Evolutionary conservation across 2,329 filamentous ascomycete species (phyloP), one percentile per base, ranked within the genome.

Genomic region (Dothiorella sarmentorum): DNA sequence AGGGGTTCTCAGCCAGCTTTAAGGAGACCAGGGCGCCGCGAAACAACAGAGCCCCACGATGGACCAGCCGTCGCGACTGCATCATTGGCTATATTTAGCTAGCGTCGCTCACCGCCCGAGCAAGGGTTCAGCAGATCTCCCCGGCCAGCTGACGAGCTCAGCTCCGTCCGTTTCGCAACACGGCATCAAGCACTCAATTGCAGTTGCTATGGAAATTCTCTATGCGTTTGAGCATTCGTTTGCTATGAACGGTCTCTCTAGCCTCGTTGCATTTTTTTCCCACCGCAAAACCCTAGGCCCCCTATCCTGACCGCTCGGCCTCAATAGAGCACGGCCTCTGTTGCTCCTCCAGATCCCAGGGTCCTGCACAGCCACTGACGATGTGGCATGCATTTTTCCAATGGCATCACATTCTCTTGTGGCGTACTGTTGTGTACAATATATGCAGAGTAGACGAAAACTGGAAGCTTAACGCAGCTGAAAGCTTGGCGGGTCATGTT

Each of bases 41-140:
- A 49, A 58, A 58, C 56, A 47, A 40, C 43, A 38, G 55, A 58
- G 57, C 37, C 47, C 57, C 57, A 59, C 49, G 57, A 59, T 58
- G 45, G 37, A 58, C 35, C 43, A 58, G 52, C 37, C 40, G 31
- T 22, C 35, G 56, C 56, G 24, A 44, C 52, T 56, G 52, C 52
- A 56, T 56, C 52, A 56, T 56, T 35, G 56, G 31, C 45, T 51
- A 58, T 51, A 52, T 15, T 58, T 52, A 58, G 56, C 45, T 52
- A 51, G 56, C 56, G 56, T 27, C 37, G 27, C 56, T 58, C 56
- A 58, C 56, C 56, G 56, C 56, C 56, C 37, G 27, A 17, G 44
- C 55, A 58, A 24, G 55, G 55, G 42, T 58, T 31, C 26, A 43
- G 49, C 49, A 40, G 49, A 53, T 53, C 49, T n/a, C 24, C 49